Percentiles rank a stretch among this genome's conserved stretches.
Conservation (phyloP, 140 eudicot species). For the Stevia rebaudiana region DNA sequence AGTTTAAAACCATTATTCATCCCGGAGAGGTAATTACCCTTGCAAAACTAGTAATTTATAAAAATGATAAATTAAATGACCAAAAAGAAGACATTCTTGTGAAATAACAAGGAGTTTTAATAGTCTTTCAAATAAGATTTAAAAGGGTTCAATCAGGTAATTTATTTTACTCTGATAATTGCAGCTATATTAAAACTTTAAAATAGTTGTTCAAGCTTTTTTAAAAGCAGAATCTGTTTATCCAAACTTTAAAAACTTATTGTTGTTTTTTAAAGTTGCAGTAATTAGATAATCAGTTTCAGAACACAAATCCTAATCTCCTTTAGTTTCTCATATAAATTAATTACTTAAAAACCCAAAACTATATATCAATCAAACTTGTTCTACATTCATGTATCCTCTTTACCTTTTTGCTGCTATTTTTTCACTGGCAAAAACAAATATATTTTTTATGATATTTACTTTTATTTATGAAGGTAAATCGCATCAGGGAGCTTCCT, state of each 20-base stretch:
- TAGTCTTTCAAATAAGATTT: neutral
- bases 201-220: neutral
- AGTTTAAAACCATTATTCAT: slow-evolving; percentile 82
- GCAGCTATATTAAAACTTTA: neutral
- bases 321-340: neutral
- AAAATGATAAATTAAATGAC: neutral
- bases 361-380: neutral
- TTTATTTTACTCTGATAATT: neutral
- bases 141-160: neutral
- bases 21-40: slow-evolving; percentile 72
- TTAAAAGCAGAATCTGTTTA: neutral
- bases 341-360: neutral
- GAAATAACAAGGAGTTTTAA: neutral
- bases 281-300: neutral
- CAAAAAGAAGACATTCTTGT: neutral
- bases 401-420: neutral
- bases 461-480: slow-evolving; percentile 50
- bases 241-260: neutral
- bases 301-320: neutral
- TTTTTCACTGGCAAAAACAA: neutral
- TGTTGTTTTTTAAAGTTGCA: neutral
- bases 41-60: neutral
- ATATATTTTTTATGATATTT: neutral
- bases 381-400: neutral
- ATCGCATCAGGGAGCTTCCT: slow-evolving; percentile 88